Percentiles rank a stretch among this genome's conserved stretches.
Conservation (phyloP, 768 basidiomycete species). For the Hypholoma fasciculare region DNA sequence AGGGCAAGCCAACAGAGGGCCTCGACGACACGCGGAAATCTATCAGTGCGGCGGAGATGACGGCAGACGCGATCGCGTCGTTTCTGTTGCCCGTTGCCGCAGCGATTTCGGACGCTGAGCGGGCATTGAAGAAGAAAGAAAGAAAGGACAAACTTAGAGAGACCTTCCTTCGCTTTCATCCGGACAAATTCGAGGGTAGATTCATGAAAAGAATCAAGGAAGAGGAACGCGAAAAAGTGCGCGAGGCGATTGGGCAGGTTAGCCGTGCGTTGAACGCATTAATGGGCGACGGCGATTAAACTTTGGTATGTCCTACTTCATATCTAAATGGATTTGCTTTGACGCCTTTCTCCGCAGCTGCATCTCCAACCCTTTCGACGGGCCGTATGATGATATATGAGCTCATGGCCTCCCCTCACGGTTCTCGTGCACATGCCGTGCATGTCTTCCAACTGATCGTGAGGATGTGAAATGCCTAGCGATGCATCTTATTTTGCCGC, state of each 20-base stretch:
- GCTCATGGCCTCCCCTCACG: no score
- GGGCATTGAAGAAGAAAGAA: conserved; percentile 39
- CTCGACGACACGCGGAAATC: background rate
- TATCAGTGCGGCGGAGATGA: conserved; percentile 49
- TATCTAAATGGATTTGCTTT: background rate
- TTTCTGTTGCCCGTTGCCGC: conserved; percentile 49
- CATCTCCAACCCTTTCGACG: no score
- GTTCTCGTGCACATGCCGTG: no score
- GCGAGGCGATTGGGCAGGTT: conserved; percentile 63
- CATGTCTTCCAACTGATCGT: no score
- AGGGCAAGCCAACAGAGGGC: background rate
- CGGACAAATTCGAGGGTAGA: conserved; percentile 81
- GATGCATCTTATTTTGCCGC: no score
- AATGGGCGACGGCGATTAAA: conserved; percentile 35
- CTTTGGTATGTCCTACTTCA: background rate
- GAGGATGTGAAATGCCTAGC: no score
- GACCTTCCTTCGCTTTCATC: conserved; percentile 73
- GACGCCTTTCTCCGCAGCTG: no score
- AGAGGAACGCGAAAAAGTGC: conserved; percentile 48
- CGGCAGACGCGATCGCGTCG: conserved; percentile 50
- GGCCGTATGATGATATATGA: no score
- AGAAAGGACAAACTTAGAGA: conserved; percentile 66
- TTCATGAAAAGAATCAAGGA: conserved; percentile 53
- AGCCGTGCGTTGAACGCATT: conserved; percentile 59
- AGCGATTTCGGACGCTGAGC: conserved; percentile 10